These are phyloP conservation scores for Coemansia umbellata DNA, from an alignment of 192 early-diverging fungal species.

Conservation along the genomic window DNA sequence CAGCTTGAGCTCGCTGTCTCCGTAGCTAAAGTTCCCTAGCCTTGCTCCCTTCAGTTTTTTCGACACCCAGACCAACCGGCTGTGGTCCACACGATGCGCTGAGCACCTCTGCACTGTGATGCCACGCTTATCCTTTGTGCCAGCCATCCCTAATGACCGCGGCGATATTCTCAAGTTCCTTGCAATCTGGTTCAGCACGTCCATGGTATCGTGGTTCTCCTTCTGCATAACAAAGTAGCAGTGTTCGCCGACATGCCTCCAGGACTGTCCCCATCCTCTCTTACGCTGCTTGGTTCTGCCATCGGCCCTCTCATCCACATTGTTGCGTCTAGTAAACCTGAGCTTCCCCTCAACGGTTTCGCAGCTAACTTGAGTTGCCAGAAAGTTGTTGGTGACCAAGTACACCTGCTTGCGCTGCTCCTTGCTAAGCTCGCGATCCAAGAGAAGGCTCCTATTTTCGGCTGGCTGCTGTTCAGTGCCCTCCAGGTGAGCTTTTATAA, in stretches of 20 bases:
- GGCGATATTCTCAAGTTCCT: conserved; percentile 6
- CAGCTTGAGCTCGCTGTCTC: conserved; percentile 60
- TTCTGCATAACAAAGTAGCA: conserved; percentile 88
- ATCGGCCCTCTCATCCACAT: neutral
- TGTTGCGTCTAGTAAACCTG: conserved; percentile 16
- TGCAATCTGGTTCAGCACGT: conserved; percentile 58
- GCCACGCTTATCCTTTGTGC: conserved; percentile 92
- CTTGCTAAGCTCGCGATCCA: conserved; percentile 37
- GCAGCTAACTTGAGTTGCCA: conserved; percentile 29
- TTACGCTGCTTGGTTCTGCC: neutral
- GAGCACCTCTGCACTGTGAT: conserved; percentile 85
- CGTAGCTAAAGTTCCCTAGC: conserved; percentile 78
- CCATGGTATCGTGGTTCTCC: conserved; percentile 91
- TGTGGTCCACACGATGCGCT: conserved; percentile 54
- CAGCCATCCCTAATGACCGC: conserved; percentile 76
- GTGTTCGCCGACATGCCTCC: conserved; percentile 68
- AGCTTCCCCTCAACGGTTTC: conserved; percentile 43
- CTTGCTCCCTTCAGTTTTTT: conserved; percentile 23
- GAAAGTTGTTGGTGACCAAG: conserved; percentile 50
- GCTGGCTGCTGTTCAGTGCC: conserved; percentile 7
- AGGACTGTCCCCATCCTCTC: conserved; percentile 18
- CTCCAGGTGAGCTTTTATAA: conserved; percentile 25
- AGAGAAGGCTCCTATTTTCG: conserved; percentile 14
- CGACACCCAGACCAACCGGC: conserved; percentile 16
- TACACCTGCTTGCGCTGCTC: conserved; percentile 35